These are phyloP conservation scores for Apiospora koreana DNA, from an alignment of 2,329 filamentous ascomycete genomes.

Conservation along the genomic window DNA sequence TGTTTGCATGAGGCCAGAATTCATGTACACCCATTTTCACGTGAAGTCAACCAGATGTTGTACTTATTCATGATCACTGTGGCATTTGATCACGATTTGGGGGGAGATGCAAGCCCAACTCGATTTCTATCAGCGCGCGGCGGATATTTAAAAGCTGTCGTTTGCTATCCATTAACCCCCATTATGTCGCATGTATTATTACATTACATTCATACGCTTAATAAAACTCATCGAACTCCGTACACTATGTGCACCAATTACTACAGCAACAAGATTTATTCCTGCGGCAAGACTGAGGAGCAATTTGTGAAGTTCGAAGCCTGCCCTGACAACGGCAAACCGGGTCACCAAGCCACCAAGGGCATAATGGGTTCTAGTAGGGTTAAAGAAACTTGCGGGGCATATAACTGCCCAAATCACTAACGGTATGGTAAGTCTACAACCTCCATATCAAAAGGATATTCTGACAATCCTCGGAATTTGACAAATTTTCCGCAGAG, in stretches of 20 bases:
- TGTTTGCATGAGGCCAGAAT: neutral
- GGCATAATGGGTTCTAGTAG: neutral
- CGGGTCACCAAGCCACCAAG: neutral
- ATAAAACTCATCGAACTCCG: neutral
- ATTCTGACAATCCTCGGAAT: neutral
- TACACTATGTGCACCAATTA: neutral
- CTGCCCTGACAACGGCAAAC: neutral
- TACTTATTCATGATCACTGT: neutral
- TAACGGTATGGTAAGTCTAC: neutral
- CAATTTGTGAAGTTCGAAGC: neutral
- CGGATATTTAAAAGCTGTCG: neutral
- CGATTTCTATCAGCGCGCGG: neutral
- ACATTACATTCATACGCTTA: neutral
- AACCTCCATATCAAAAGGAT: neutral
- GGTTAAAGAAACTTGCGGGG: neutral
- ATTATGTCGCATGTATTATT: neutral
- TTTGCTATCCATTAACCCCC: neutral
- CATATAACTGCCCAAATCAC: neutral
- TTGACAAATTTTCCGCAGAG: neutral
- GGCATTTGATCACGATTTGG: neutral
- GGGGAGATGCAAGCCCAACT: neutral
- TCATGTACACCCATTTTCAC: neutral
- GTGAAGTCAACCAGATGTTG: neutral
- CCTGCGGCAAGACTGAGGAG: neutral
- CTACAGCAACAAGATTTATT: neutral